Evolutionary conservation across 2,329 filamentous ascomycete genomes (phyloP).

Genomic region (Lecanicillium sp.): DNA sequence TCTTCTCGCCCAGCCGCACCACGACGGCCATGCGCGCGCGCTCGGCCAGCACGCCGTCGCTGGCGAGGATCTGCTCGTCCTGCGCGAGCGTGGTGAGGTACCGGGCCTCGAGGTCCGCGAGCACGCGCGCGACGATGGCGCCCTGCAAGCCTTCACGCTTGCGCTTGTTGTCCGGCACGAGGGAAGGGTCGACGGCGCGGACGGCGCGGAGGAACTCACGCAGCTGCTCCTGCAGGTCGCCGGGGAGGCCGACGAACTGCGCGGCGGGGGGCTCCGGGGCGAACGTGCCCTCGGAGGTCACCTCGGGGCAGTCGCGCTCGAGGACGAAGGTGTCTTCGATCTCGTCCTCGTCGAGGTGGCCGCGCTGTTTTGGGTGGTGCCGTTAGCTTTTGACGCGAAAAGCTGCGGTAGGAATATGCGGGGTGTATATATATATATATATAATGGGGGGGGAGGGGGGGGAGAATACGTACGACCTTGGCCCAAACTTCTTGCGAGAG

Average conservation of each 20-base stretch:
- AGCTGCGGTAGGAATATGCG: too few relatives aligned
- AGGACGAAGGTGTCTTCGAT: conserved; percentile 72
- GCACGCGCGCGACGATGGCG: conserved; percentile 32
- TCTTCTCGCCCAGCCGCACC: conserved; percentile 68
- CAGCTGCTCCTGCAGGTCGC: conserved; percentile 46
- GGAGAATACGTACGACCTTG: conserved; percentile 35
- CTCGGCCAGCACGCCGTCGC: conserved; percentile 21
- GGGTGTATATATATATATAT: background rate
- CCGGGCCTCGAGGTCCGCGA: conserved; percentile 33
- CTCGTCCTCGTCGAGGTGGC: conserved; percentile 54
- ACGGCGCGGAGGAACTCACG: conserved; percentile 43
- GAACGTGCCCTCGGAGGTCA: conserved; percentile 43
- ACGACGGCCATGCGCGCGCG: conserved; percentile 55
- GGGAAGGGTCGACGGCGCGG: conserved; percentile 36
- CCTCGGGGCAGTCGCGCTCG: conserved; percentile 48
- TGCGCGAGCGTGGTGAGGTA: conserved; percentile 38
- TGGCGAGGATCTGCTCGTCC: conserved; percentile 33
- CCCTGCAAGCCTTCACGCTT: conserved; percentile 42
- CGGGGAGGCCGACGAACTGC: background rate
- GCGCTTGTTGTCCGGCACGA: conserved; percentile 43
- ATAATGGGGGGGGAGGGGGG: too few relatives aligned
- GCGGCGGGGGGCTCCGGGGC: conserved; percentile 38
- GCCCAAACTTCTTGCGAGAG: conserved; percentile 33
- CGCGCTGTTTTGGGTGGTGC: conserved; percentile 26
- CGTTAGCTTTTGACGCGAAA: conserved; percentile 19